Base-by-base conservation (phyloP, 1,284 basidiomycete species). In the Cryptococcus amylolentus region DNA sequence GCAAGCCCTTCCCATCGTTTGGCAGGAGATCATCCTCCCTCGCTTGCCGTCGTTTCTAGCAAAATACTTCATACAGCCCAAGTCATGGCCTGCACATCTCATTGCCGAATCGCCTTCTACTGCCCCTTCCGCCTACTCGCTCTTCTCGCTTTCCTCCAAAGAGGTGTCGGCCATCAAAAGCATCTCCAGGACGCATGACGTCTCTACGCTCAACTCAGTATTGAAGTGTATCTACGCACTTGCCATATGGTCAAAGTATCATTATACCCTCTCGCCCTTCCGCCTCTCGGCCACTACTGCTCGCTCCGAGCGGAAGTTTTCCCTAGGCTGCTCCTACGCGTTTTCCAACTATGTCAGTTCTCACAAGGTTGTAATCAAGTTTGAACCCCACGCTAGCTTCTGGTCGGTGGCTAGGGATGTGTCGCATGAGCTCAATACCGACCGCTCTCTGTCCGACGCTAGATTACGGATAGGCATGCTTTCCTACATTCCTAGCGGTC, bases 161-260 rank as follows among this genome's bases (percentile, higher is more conserved):
- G n/a, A 53, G 3, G 46, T 71, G 16, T 31, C 49, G 1, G n/a
- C 38, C 4, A 46, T 73, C 14, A 71, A 69, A 42, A 35, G 35
- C 1, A 40, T 44, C 0, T 65, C 64, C 13, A 65, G 61, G 18
- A 35, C 20, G 10, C 52, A 65, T n/a, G 60, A 63, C 13, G 61
- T 72, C 6, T 42, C 38, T 3, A 73, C 73, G 0, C 62, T 76
- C 1, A 72, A 73, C 51, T 64, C 70, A 0, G 49, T 73, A 14
- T 44, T 76, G 23, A 62, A 67, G 49, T 54, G 62, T 9, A 65
- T 66, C 0, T 70, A 57, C 39, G 39, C 61, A 18, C 56, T 60
- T 5, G 64, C 71, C 9, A 56, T 74, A 10, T 71, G 70, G 67
- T 49, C 48, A 27, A 50, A 63, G 4, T 62, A 54, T 43, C 42